Evolutionary conservation across 1,284 basidiomycete species (phyloP), one percentile per base, ranked within the genome.

Genomic region (Melanopsichium pennsylvanicum): DNA sequence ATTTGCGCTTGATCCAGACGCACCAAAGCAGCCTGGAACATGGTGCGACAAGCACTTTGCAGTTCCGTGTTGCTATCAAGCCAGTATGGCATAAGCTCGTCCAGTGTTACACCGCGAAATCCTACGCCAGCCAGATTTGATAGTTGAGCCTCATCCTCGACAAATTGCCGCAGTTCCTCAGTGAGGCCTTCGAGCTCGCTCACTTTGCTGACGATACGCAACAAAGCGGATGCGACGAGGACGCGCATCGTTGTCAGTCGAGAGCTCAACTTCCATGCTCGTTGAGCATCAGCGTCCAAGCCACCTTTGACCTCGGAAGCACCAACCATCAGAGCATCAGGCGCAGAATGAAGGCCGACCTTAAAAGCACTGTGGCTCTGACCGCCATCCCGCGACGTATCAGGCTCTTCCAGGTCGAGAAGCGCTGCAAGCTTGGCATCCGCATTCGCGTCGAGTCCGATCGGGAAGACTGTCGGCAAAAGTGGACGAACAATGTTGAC

Each of bases 1-100:
- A 75, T 45, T 23, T 56, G 61, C 15, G 23, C 45, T 22, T 58
- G 42, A 4, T 52, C 44, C 21, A 61, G 37, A 12, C 44, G 47
- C 1, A 41, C 29, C 2, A 69, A 18, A 18, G 63, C 56, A 3
- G 35, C 34, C 6, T 41, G 34, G 35, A 74, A 66, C 25, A 73
- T 46, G 19, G 43, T 31, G 11, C 50, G 45, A 22, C 63, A 59
- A 2, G 70, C 63, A 19, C 8, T 34, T 16, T 75, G 61, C 18
- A 76, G 37, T 60, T 72, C 71, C 27, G 34, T n/a, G 36, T 70
- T 66, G 23, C 42, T 34, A 41, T 58, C 59, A 7, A 41, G 42
- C 51, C 59, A 51, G 40, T 86, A 86, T 15, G 83, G 83, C 3
- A 90, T 89, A 37, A 95, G 84, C 62, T 87, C 87, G 6, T 87